Percentiles rank a stretch among this genome's conserved stretches.
Conservation (phyloP, 148 eudicot species). For the Euryodendron excelsum region DNA sequence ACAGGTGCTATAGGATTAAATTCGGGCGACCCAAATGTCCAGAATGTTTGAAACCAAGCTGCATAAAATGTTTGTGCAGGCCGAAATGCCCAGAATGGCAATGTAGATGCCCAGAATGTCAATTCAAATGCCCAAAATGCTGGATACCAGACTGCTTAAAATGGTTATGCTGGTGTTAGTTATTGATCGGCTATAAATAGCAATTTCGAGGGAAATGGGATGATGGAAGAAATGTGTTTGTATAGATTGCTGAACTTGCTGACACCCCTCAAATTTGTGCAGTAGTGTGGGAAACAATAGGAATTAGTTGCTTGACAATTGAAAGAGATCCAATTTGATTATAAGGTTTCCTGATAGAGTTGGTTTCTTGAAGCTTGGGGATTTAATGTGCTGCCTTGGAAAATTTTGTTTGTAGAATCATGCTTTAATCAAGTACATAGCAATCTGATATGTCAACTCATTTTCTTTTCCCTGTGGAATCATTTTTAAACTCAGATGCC, state of each 20-base stretch:
- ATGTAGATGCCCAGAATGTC: slow-evolving; percentile 32
- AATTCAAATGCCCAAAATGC: slow-evolving; percentile 19
- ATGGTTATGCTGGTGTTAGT: slow-evolving; percentile 13
- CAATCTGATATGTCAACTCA: too few relatives aligned
- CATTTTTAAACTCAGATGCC: too few relatives aligned
- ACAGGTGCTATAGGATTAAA: slow-evolving; percentile 45
- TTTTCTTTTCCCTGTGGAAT: too few relatives aligned
- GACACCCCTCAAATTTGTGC: not conserved
- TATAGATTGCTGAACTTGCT: not conserved
- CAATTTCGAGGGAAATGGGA: not conserved
- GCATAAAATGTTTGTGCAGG: not conserved
- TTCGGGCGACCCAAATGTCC: slow-evolving; percentile 38
- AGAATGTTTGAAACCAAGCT: not conserved
- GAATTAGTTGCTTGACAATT: not conserved
- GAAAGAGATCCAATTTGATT: not conserved
- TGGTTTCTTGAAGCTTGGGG: not conserved
- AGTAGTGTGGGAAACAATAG: not conserved
- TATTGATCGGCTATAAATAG: not conserved
- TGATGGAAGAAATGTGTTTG: not conserved
- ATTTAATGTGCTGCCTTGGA: too few relatives aligned
- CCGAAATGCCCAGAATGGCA: slow-evolving; percentile 35
- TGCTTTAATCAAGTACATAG: too few relatives aligned
- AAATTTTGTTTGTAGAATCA: too few relatives aligned
- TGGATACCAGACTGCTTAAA: slow-evolving; percentile 34
- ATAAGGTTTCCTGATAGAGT: not conserved